These are phyloP conservation scores for Stellera chamaejasme DNA, from an alignment of 345 rosid species.

Conservation along the genomic window DNA sequence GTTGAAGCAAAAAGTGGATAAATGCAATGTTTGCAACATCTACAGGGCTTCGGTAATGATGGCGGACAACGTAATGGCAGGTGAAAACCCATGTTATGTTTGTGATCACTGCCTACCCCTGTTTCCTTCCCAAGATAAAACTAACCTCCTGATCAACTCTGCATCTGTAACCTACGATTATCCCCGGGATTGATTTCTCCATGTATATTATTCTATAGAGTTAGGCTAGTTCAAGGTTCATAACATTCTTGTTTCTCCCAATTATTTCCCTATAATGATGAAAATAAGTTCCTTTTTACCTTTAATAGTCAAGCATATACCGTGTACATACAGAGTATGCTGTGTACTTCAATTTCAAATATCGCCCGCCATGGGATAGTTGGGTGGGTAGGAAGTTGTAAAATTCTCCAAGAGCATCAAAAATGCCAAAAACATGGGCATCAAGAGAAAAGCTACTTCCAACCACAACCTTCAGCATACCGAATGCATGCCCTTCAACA, in stretches of 20 bases:
- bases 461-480: conserved; percentile 9
- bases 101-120: conserved; percentile 62
- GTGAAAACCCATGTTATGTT: conserved; percentile 66
- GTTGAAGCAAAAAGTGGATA: conserved; percentile 34
- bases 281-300: too few relatives aligned
- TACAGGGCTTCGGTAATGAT: conserved; percentile 50
- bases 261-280: too few relatives aligned
- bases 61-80: conserved; percentile 62
- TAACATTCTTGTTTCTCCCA: too few relatives aligned
- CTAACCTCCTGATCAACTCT: conserved; percentile 28
- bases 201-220: neutral
- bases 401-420: too few relatives aligned
- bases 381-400: too few relatives aligned
- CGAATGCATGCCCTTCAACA: conserved; percentile 20
- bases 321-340: too few relatives aligned
- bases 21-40: conserved; percentile 65
- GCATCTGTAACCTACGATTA: conserved; percentile 59
- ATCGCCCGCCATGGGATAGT: too few relatives aligned
- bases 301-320: too few relatives aligned
- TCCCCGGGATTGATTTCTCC: conserved; percentile 24
- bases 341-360: too few relatives aligned
- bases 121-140: conserved; percentile 40
- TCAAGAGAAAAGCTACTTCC: conserved; percentile 19
- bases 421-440: conserved; percentile 14
- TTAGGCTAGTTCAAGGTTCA: too few relatives aligned